A percentile compares a stretch with the other conserved stretches of the same genome.
Conservation (phyloP, 140 eudicot species). For the Anethum foeniculum region DNA sequence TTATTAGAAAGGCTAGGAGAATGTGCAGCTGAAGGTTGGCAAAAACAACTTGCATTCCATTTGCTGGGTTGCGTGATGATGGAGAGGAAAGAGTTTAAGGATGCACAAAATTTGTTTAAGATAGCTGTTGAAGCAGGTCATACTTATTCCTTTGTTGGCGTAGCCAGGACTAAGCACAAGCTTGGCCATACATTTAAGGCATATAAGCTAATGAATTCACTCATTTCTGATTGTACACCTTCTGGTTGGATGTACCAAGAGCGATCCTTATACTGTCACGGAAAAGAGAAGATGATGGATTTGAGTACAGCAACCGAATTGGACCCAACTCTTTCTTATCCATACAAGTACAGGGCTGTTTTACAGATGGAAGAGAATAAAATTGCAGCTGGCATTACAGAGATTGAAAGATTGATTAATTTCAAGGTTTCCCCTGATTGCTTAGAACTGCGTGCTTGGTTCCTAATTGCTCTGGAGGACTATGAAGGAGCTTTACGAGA, state of each 20-base stretch:
- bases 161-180: constrained; percentile 47
- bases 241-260: constrained; percentile 77
- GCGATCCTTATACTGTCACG: constrained; percentile 46
- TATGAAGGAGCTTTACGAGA: constrained; percentile 51
- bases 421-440: constrained; percentile 60
- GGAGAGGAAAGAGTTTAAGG: constrained; percentile 60
- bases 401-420: constrained; percentile 41
- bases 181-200: constrained; percentile 59
- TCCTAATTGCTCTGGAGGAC: constrained; percentile 37
- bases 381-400: constrained; percentile 33
- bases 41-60: constrained; percentile 51
- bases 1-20: constrained; percentile 47
- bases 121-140: constrained; percentile 50
- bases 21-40: constrained; percentile 41
- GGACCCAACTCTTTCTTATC: constrained; percentile 55
- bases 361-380: constrained; percentile 32
- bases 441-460: constrained; percentile 65
- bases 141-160: constrained; percentile 48
- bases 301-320: constrained; percentile 46
- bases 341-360: constrained; percentile 53
- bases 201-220: constrained; percentile 47
- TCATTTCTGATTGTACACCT: constrained; percentile 35
- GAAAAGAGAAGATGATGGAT: constrained; percentile 48
- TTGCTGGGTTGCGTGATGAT: constrained; percentile 63
- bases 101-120: constrained; percentile 55